Conservation (phyloP, 2,329 filamentous ascomycete genomes). For the Furcasterigmium sp. region DNA sequence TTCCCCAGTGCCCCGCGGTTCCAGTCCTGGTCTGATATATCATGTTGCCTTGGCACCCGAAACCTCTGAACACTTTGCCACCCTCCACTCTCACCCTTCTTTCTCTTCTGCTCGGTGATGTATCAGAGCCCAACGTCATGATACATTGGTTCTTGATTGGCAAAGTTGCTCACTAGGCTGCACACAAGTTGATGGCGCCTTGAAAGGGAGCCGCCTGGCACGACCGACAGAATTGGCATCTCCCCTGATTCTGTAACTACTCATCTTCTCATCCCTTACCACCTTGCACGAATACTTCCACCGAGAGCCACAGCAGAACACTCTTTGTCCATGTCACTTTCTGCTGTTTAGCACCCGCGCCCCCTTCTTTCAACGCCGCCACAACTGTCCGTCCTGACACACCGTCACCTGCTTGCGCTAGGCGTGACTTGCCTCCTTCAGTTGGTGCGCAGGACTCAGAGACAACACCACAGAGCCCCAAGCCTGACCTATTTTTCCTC, state of each 20-base stretch:
- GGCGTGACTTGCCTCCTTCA: too few relatives aligned
- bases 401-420: too few relatives aligned
- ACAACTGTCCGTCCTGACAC: too few relatives aligned
- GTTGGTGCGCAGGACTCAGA: too few relatives aligned
- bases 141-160: background rate
- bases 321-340: constrained; percentile 8
- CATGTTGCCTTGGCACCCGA: background rate
- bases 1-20: background rate
- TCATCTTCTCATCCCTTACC: background rate
- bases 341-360: too few relatives aligned
- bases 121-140: background rate
- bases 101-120: background rate
- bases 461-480: too few relatives aligned
- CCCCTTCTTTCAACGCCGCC: background rate
- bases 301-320: constrained; percentile 6
- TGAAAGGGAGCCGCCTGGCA: too few relatives aligned
- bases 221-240: too few relatives aligned
- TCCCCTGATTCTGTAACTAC: too few relatives aligned
- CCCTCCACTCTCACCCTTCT: background rate
- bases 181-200: background rate
- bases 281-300: constrained; percentile 4
- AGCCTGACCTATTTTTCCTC: too few relatives aligned
- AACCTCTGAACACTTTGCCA: background rate
- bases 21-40: background rate
- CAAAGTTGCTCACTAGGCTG: background rate